Percentiles rank a stretch among this genome's conserved stretches.
phyloP scores from a whole-genome alignment of 345 rosid species.

The Salix purpurea region DNA sequence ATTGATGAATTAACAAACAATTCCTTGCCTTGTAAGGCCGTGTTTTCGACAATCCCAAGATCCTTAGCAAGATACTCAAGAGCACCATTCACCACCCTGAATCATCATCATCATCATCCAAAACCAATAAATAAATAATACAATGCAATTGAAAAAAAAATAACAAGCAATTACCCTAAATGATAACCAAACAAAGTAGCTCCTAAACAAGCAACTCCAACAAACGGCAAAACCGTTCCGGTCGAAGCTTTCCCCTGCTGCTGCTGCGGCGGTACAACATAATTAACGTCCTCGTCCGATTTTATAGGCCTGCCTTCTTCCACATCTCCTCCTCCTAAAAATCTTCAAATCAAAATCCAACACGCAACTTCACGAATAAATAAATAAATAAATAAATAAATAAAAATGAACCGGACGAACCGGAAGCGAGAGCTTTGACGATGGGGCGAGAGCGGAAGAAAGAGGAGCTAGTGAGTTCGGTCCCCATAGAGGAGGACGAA shows the following conservation, averaged over 20 bases:
- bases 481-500: conserved; percentile 46
- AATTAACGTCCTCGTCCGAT: neutral
- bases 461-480: conserved; percentile 54
- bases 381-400: neutral
- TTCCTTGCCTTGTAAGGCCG: conserved; percentile 78
- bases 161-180: conserved; percentile 53
- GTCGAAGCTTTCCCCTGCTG: conserved; percentile 44
- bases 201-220: conserved; percentile 93
- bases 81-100: conserved; percentile 94
- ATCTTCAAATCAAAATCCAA: neutral
- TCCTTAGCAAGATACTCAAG: conserved; percentile 93
- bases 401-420: conserved; percentile 32
- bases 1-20: neutral
- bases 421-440: conserved; percentile 64
- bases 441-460: conserved; percentile 34
- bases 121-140: neutral
- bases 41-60: conserved; percentile 83
- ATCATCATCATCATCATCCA: neutral
- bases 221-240: conserved; percentile 80
- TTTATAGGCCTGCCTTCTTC: conserved; percentile 1
- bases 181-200: conserved; percentile 96
- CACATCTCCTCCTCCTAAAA: neutral
- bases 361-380: neutral
- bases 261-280: conserved; percentile 1
- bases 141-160: neutral